Percentiles rank a stretch among this genome's conserved stretches.
Evolutionary conservation across 2,329 filamentous ascomycete genomes (phyloP).

Genomic region (Ophiostoma ips): DNA sequence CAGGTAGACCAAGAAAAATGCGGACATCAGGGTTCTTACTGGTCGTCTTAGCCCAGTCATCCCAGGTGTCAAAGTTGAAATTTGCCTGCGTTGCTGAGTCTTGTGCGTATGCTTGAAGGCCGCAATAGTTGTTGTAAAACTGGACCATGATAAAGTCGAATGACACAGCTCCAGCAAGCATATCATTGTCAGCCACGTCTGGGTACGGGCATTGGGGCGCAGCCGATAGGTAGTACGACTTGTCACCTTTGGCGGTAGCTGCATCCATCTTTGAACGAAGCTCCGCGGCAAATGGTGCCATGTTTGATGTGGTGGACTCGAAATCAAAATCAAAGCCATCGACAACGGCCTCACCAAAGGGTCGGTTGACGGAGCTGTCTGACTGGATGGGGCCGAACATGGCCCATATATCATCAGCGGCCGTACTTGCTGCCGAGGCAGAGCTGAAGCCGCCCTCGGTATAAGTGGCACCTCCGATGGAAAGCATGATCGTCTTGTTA

Average conservation of each 20-base stretch:
- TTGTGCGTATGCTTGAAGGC: constrained; percentile 34
- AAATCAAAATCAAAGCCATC: constrained; percentile 72
- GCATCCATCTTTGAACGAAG: constrained; percentile 42
- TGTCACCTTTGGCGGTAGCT: constrained; percentile 30
- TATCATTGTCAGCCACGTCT: constrained; percentile 42
- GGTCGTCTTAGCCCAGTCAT: constrained; percentile 45
- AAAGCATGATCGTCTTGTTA: constrained; percentile 59
- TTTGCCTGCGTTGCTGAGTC: constrained; percentile 31
- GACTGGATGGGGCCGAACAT: constrained; percentile 48
- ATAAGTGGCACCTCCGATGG: constrained; percentile 58
- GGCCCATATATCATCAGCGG: constrained; percentile 52
- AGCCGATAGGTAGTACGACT: constrained; percentile 45
- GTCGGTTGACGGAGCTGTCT: constrained; percentile 37
- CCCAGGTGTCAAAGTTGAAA: constrained; percentile 52
- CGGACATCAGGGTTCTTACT: constrained; percentile 47
- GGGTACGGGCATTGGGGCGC: constrained; percentile 58
- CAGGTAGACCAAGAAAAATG: constrained; percentile 47
- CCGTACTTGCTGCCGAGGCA: constrained; percentile 33
- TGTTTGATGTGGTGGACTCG: constrained; percentile 45
- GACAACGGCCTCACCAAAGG: constrained; percentile 50
- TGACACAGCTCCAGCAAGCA: constrained; percentile 37
- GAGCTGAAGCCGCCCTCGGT: constrained; percentile 51
- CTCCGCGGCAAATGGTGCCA: constrained; percentile 44
- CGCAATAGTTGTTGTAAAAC: constrained; percentile 59
- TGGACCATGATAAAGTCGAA: constrained; percentile 51